Conservation (phyloP, 2,329 filamentous ascomycete genomes). For the Aspergillus sojae region DNA sequence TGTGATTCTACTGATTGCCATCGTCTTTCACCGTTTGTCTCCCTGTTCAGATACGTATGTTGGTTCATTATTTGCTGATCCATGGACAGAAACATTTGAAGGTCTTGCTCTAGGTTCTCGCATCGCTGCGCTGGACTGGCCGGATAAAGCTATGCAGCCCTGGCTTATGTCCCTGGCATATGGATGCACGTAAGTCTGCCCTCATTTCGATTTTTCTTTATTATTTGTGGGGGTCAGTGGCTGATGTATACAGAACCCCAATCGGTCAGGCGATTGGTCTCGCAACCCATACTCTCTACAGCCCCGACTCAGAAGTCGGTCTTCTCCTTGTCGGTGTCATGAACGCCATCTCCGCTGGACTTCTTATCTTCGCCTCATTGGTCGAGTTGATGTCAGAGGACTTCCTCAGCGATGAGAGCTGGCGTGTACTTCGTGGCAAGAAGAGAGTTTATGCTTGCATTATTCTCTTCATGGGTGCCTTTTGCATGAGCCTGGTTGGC, state of each 20-base stretch:
- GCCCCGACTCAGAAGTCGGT: constrained; percentile 71
- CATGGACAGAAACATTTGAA: constrained; percentile 36
- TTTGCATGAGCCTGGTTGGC: constrained; percentile 71
- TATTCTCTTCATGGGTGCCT: constrained; percentile 65
- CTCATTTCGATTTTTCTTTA: neutral
- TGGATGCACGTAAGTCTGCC: constrained; percentile 52
- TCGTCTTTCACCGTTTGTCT: constrained; percentile 40
- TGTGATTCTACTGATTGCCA: constrained; percentile 38
- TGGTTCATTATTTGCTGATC: neutral
- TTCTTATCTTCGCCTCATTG: constrained; percentile 74
- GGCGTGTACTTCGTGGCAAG: constrained; percentile 64
- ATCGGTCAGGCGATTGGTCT: constrained; percentile 78
- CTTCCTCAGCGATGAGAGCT: constrained; percentile 75
- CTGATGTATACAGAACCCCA: constrained; percentile 61
- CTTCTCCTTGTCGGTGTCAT: constrained; percentile 77
- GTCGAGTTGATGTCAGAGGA: constrained; percentile 80
- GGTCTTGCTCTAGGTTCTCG: constrained; percentile 38
- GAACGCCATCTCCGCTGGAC: constrained; percentile 78
- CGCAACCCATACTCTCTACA: constrained; percentile 73
- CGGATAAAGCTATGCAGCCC: constrained; percentile 36
- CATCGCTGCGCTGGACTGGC: constrained; percentile 36
- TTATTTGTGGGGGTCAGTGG: neutral
- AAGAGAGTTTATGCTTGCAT: constrained; percentile 65
- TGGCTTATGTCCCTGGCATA: constrained; percentile 80
- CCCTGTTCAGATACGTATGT: too few species aligned